Evolutionary conservation across 108 stramenopile species (phyloP).

Genomic region (Asterionellopsis glacialis): DNA sequence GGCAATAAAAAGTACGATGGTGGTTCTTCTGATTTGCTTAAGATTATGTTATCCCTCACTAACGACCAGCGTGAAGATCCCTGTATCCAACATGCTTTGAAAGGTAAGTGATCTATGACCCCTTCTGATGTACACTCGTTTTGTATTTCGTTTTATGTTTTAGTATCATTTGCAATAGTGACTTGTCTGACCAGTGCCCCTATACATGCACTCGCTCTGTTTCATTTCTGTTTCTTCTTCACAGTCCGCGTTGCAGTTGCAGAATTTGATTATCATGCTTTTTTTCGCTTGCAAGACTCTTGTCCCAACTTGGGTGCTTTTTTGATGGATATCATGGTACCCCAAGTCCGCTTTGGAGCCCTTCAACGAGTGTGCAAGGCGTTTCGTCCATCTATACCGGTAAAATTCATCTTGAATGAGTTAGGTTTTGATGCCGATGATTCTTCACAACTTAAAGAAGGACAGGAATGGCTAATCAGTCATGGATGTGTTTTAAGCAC

Average conservation of each 20-base stretch:
- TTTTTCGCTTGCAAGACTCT: conserved; percentile 54
- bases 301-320: conserved; percentile 51
- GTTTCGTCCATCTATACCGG: conserved; percentile 56
- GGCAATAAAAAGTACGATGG: conserved; percentile 62
- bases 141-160: too few relatives aligned
- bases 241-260: conserved; percentile 67
- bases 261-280: conserved; percentile 52
- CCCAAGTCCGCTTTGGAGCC: conserved; percentile 48
- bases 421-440: conserved; percentile 46
- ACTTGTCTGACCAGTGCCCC: too few relatives aligned
- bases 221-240: too few relatives aligned
- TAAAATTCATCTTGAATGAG: conserved; percentile 38
- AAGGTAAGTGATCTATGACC: neutral
- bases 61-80: conserved; percentile 40
- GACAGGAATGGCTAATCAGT: conserved; percentile 46
- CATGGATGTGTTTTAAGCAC: conserved; percentile 36
- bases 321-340: conserved; percentile 63
- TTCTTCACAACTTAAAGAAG: conserved; percentile 14
- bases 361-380: conserved; percentile 58
- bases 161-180: too few relatives aligned
- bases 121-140: too few relatives aligned
- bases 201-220: too few relatives aligned
- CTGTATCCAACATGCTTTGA: conserved; percentile 56
- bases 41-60: conserved; percentile 55
- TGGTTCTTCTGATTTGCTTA: conserved; percentile 57